These are phyloP conservation scores for Trametes villosa DNA, from an alignment of 768 basidiomycete species.

Conservation along the genomic window DNA sequence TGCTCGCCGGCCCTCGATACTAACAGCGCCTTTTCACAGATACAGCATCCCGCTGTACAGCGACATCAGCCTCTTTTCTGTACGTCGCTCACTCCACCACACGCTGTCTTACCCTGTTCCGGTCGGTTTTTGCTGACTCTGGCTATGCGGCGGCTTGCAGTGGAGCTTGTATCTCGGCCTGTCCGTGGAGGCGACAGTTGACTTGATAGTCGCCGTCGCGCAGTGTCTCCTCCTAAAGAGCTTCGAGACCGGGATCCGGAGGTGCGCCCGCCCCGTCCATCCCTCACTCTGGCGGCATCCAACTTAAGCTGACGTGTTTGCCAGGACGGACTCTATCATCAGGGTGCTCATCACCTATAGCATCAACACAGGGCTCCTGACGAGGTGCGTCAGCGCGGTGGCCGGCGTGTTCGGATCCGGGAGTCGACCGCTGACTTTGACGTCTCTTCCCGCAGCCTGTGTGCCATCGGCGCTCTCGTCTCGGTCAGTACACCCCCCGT, in stretches of 20 bases:
- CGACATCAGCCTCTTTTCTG: slow-evolving; percentile 14
- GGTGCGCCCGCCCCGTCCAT: slow-evolving; percentile 2
- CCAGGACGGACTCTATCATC: slow-evolving; percentile 22
- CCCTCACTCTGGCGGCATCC: background rate
- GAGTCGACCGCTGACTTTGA: background rate
- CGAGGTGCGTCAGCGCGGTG: slow-evolving; percentile 12
- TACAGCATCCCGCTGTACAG: slow-evolving; percentile 8
- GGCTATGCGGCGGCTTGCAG: background rate
- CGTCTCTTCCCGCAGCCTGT: slow-evolving; percentile 5
- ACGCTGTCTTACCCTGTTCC: too few relatives aligned
- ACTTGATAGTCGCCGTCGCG: slow-evolving; percentile 14
- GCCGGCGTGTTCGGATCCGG: background rate
- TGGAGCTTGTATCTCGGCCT: slow-evolving; percentile 27
- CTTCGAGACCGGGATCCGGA: slow-evolving; percentile 20
- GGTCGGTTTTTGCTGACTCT: too few relatives aligned
- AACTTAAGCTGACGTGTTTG: background rate
- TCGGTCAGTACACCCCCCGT: slow-evolving; percentile 9
- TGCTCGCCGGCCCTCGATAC: too few relatives aligned
- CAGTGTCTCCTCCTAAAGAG: slow-evolving; percentile 21
- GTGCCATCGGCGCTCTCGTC: slow-evolving; percentile 20
- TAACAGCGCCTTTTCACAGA: background rate
- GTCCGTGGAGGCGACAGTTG: slow-evolving; percentile 15
- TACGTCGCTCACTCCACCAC: background rate
- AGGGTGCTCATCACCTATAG: slow-evolving; percentile 20
- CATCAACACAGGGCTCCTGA: slow-evolving; percentile 25